Evolutionary conservation across 192 early-diverging fungal genomes (phyloP).

Genomic region (Globomyces pollinis-pini): DNA sequence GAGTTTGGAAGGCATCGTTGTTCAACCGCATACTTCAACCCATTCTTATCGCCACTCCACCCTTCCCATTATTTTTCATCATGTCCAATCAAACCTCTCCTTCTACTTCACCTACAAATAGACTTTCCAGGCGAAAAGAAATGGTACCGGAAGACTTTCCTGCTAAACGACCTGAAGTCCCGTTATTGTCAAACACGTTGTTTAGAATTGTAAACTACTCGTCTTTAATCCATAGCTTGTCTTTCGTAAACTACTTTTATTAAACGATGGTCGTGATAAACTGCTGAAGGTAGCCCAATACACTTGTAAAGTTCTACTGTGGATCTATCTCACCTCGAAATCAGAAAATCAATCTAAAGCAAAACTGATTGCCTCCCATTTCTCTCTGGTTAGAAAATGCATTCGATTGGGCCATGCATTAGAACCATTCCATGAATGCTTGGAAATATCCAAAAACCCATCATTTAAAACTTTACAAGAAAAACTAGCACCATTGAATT

Average conservation of each 20-base stretch:
- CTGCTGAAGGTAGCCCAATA: slow-evolving; percentile 73
- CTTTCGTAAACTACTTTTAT: slow-evolving; percentile 53
- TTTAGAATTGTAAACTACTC: too few species aligned
- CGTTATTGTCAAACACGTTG: too few species aligned
- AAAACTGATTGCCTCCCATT: slow-evolving; percentile 51
- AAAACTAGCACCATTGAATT: slow-evolving; percentile 23
- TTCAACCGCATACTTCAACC: too few species aligned
- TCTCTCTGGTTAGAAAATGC: slow-evolving; percentile 68
- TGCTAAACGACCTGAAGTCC: too few species aligned
- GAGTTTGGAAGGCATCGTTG: too few species aligned
- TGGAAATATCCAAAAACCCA: slow-evolving; percentile 15
- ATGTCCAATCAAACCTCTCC: too few species aligned
- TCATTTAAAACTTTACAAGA: not conserved
- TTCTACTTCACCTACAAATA: too few species aligned
- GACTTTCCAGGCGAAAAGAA: too few species aligned
- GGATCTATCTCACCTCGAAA: slow-evolving; percentile 26
- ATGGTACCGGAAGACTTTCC: too few species aligned
- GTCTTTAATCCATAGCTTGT: too few species aligned
- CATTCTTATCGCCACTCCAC: too few species aligned
- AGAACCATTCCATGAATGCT: slow-evolving; percentile 53
- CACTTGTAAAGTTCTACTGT: slow-evolving; percentile 62
- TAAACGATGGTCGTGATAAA: slow-evolving; percentile 82
- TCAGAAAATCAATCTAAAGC: slow-evolving; percentile 10
- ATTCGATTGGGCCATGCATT: slow-evolving; percentile 64
- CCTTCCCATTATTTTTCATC: too few species aligned